These are phyloP conservation scores for Taphrina communis DNA, from an alignment of 1,139 yeast genomes.

Conservation along the genomic window DNA sequence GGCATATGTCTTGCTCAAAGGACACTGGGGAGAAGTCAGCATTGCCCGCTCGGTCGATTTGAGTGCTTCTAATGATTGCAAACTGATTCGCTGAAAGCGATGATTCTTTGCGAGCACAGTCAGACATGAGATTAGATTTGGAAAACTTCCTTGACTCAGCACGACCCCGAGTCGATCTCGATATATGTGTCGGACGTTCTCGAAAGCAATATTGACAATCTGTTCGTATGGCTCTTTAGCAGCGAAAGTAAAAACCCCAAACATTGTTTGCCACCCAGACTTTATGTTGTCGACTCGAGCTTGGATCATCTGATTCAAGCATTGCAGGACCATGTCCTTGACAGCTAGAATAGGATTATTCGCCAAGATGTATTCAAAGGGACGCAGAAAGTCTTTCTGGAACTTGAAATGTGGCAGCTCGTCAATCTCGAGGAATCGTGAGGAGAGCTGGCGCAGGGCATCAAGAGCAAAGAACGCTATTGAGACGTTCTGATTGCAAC, in stretches of 20 bases:
- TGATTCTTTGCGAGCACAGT: constrained; percentile 85
- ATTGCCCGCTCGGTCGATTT: constrained; percentile 67
- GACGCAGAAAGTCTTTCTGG: constrained; percentile 90
- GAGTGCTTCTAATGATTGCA: constrained; percentile 80
- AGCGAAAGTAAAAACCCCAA: constrained; percentile 73
- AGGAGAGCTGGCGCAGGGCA: constrained; percentile 87
- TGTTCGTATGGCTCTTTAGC: constrained; percentile 58
- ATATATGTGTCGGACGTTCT: constrained; percentile 59
- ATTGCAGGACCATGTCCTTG: constrained; percentile 84
- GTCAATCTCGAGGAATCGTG: constrained; percentile 89
- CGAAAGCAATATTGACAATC: constrained; percentile 42
- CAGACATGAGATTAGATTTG: constrained; percentile 74
- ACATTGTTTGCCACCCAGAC: constrained; percentile 94
- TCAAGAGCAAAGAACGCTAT: constrained; percentile 92
- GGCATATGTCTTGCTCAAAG: constrained; percentile 45
- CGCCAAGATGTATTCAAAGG: constrained; percentile 79
- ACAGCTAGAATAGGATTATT: constrained; percentile 74
- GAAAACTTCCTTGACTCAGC: constrained; percentile 74
- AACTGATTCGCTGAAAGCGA: constrained; percentile 75
- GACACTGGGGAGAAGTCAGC: constrained; percentile 45
- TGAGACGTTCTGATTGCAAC: constrained; percentile 74
- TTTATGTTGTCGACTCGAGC: constrained; percentile 75
- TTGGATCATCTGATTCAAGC: constrained; percentile 82
- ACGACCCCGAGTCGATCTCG: constrained; percentile 68
- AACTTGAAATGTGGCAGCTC: constrained; percentile 94